A percentile compares a stretch with the other conserved stretches of the same genome.
These are phyloP conservation scores for Hanseniaspora clermontiae DNA, from an alignment of 805 yeast species.

Conservation along the genomic window DNA sequence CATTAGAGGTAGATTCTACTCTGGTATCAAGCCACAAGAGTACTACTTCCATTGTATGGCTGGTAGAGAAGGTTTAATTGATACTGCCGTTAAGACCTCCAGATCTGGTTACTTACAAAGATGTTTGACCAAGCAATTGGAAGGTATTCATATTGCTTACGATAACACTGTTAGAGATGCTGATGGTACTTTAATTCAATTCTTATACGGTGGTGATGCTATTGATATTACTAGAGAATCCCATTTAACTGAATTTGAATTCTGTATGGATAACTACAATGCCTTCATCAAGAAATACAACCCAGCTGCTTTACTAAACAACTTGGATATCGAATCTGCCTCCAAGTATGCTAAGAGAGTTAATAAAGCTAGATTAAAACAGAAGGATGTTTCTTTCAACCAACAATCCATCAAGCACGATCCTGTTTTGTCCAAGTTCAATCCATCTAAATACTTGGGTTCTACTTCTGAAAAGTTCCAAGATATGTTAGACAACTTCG, in stretches of 20 bases:
- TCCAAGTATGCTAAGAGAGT: conserved; percentile 68
- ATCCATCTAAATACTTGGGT: conserved; percentile 84
- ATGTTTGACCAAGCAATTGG: conserved; percentile 94
- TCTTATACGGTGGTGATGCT: conserved; percentile 95
- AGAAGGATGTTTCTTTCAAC: conserved; percentile 49
- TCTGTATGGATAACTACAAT: conserved; percentile 84
- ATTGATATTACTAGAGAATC: conserved; percentile 90
- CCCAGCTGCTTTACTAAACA: conserved; percentile 59
- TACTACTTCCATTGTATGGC: conserved; percentile 99
- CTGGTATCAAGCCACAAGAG: conserved; percentile 96
- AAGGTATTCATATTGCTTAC: conserved; percentile 87
- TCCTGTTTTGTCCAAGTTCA: conserved; percentile 74
- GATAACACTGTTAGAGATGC: conserved; percentile 93
- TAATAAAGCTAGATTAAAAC: conserved; percentile 57
- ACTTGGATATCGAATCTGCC: conserved; percentile 77
- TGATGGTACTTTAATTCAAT: conserved; percentile 87
- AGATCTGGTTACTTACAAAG: conserved; percentile 97
- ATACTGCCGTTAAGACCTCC: conserved; percentile 97
- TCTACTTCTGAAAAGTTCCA: conserved; percentile 86
- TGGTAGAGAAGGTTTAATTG: conserved; percentile 98
- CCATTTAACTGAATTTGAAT: conserved; percentile 82
- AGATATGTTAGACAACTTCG: conserved; percentile 59
- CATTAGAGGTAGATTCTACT: conserved; percentile 90
- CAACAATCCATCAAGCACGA: conserved; percentile 57
- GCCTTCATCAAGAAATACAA: conserved; percentile 75